Conservation (phyloP, 768 basidiomycete genomes). For the Lanmaoa pseudosensibilis region DNA sequence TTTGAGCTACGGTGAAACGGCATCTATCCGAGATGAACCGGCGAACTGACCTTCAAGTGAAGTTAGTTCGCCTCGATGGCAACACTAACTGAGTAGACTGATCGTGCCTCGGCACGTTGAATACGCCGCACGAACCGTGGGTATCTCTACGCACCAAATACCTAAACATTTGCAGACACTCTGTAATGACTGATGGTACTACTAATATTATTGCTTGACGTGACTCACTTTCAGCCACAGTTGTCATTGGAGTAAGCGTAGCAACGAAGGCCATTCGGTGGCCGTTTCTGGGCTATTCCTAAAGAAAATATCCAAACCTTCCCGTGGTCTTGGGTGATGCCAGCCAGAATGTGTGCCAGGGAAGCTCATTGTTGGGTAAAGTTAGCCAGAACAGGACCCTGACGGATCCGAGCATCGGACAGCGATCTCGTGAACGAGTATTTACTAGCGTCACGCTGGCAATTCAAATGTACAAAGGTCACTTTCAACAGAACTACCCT, state of each 20-base stretch:
- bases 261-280: not conserved
- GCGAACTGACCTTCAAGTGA: too few relatives aligned
- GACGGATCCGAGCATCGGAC: not conserved
- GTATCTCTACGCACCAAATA: too few relatives aligned
- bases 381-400: not conserved
- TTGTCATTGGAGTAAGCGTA: not conserved
- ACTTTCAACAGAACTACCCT: not conserved
- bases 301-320: not conserved
- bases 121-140: too few relatives aligned
- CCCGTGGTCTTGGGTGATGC: too few relatives aligned
- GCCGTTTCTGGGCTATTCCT: not conserved
- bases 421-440: not conserved
- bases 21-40: too few relatives aligned
- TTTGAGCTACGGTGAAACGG: too few relatives aligned
- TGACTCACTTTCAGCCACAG: not conserved
- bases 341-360: not conserved
- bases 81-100: too few relatives aligned
- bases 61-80: too few relatives aligned
- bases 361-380: constrained; percentile 1
- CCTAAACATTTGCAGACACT: not conserved
- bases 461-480: not conserved
- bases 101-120: too few relatives aligned
- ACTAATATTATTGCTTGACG: too few relatives aligned
- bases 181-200: too few relatives aligned
- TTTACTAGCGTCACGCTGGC: not conserved